A percentile compares a stretch with the other conserved stretches of the same genome.
phyloP scores from a whole-genome alignment of 1,139 yeast genomes.

The Sugiyamaella novakii region DNA sequence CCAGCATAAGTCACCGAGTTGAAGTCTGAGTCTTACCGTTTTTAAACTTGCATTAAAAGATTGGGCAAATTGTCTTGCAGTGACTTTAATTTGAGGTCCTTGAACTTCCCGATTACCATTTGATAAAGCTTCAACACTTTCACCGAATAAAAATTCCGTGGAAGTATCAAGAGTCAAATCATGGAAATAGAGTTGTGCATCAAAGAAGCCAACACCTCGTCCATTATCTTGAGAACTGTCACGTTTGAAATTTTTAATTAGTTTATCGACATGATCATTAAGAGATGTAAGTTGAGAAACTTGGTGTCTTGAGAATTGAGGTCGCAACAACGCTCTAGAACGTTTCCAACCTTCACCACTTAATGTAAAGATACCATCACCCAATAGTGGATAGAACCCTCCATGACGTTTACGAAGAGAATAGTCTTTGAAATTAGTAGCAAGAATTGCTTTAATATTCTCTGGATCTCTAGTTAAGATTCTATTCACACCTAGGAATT shows the following conservation, averaged over 20 bases:
- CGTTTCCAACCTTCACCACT: constrained; percentile 60
- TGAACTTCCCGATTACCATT: constrained; percentile 37
- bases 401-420: constrained; percentile 49
- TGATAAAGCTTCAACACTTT: constrained; percentile 48
- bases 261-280: constrained; percentile 26
- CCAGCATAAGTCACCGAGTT: constrained; percentile 22
- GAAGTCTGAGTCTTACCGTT: constrained; percentile 16
- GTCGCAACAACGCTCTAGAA: constrained; percentile 58
- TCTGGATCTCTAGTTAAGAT: constrained; percentile 50
- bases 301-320: constrained; percentile 58
- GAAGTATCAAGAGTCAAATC: constrained; percentile 59
- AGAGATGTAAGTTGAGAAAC: constrained; percentile 51
- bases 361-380: constrained; percentile 58
- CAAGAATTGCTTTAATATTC: constrained; percentile 40
- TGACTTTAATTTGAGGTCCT: constrained; percentile 28
- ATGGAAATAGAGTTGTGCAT: constrained; percentile 54
- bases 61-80: constrained; percentile 44
- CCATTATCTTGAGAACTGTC: constrained; percentile 10
- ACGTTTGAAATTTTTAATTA: constrained; percentile 20
- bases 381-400: constrained; percentile 49
- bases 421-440: constrained; percentile 35
- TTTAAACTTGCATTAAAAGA: constrained; percentile 40
- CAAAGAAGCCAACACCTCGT: constrained; percentile 38
- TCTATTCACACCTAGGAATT: constrained; percentile 3
- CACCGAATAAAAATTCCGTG: constrained; percentile 62